A percentile compares a stretch with the other conserved stretches of the same genome.
phyloP scores from a whole-genome alignment of 1,284 basidiomycete genomes.

The Tilletia walkeri region DNA sequence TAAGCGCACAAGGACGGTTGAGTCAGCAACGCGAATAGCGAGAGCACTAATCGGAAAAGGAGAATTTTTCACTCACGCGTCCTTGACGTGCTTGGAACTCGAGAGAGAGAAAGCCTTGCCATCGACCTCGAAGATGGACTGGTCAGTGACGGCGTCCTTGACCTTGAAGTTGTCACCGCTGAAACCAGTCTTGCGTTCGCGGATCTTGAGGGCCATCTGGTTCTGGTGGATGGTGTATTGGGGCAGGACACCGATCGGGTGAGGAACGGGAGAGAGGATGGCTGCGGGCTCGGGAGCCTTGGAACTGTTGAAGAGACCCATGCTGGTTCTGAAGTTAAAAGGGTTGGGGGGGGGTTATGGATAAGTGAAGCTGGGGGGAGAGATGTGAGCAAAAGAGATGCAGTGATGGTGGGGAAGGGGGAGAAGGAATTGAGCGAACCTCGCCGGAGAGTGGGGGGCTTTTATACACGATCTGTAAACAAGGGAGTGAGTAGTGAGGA shows the following conservation, averaged over 20 bases:
- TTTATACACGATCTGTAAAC: too few species aligned
- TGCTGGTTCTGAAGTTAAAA: background rate
- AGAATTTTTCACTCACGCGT: constrained; percentile 12
- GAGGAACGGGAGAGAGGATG: constrained; percentile 24
- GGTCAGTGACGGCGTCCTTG: constrained; percentile 32
- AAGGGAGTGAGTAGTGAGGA: too few species aligned
- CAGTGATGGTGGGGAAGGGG: background rate
- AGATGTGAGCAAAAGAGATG: background rate
- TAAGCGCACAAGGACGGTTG: constrained; percentile 4
- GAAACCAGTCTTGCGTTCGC: constrained; percentile 26
- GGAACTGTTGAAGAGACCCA: constrained; percentile 13
- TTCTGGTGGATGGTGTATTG: constrained; percentile 28
- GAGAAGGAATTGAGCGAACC: too few species aligned
- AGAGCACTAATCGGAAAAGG: background rate
- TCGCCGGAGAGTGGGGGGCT: too few species aligned
- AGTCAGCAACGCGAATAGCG: background rate
- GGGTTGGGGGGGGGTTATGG: background rate
- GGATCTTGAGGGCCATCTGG: constrained; percentile 31
- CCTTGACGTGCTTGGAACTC: constrained; percentile 23
- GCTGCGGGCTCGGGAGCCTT: constrained; percentile 13
- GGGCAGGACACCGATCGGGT: constrained; percentile 28
- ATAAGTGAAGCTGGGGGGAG: background rate
- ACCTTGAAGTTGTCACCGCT: constrained; percentile 33
- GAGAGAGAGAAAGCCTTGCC: constrained; percentile 29
- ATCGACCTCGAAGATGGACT: constrained; percentile 26